Evolutionary conservation across 371 early-diverging fungal species (phyloP), one percentile per base, ranked within the genome.

Genomic region (Mucor racemosus): DNA sequence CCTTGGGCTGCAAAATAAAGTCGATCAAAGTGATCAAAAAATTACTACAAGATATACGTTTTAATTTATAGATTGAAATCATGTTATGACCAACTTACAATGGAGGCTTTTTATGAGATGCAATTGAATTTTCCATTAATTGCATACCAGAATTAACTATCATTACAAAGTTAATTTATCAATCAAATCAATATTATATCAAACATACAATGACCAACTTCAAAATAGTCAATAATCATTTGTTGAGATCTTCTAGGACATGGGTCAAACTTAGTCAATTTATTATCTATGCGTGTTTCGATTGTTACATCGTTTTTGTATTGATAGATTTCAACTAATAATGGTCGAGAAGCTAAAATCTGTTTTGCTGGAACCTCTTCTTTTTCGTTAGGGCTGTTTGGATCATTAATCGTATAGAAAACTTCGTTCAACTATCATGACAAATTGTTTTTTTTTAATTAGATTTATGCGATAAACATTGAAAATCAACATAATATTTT

Each of bases 171-270:
- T 26, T 4, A 53, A 53, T 5, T 17, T 36, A 35, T 55, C 31
- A 53, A 19, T 53, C 2, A 44, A 9, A 26, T 15, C 10, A 8
- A 21, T 10, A 26, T 15, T 6, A n/a, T 33, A 38, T 40, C 21
- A 7, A 1, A 48, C 40, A 40, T 62, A 73, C 73, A 15, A 21
- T 63, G 65, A 5, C 59, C 69, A 3, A 68, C 73, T 60, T 73
- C 73, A 33, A 73, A 65, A 36, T 73, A 73, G 50, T 73, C 73
- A 17, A 66, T 60, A 31, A 73, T 65, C 66, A 68, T 68, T 38
- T 66, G 21, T 56, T 71, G 71, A 53, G 60, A 58, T 40, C 60
- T 5, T 38, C 44, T 62, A 9, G 71, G 64, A 21, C 63, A 63
- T 10, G n/a, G 11, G 7, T 58, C 63, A 3, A 9, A 17, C 6